These are phyloP conservation scores for Deuterostichococcus epilithicus DNA, from an alignment of 139 green algal species.

Conservation along the genomic window DNA sequence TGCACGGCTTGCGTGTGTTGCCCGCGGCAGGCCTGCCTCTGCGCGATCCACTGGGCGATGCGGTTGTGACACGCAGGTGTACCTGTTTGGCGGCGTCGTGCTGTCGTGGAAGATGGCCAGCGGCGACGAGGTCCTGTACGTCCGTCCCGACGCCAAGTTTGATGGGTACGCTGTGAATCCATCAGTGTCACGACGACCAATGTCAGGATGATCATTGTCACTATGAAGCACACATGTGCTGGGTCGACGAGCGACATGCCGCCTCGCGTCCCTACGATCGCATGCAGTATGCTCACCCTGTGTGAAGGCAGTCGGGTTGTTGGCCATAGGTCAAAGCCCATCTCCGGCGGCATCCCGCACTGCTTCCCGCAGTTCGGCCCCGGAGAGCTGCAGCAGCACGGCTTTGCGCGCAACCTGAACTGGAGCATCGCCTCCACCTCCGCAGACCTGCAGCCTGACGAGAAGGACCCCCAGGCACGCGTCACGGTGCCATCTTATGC, in stretches of 20 bases:
- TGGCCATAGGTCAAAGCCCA: conserved; percentile 77
- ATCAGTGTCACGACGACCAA: too few relatives aligned
- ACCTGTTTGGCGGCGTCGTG: conserved; percentile 84
- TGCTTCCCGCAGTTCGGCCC: conserved; percentile 91
- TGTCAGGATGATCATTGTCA: too few relatives aligned
- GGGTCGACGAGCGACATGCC: too few relatives aligned
- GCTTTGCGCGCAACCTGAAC: conserved; percentile 94
- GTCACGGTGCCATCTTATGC: neutral
- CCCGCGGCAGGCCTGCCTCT: neutral
- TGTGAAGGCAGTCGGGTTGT: too few relatives aligned
- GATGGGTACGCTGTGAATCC: conserved; percentile 28
- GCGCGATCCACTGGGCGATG: too few relatives aligned
- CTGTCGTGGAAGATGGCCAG: conserved; percentile 84
- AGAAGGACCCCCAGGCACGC: conserved; percentile 69
- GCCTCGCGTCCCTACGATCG: too few relatives aligned
- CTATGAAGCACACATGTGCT: too few relatives aligned
- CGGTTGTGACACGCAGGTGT: conserved; percentile 62
- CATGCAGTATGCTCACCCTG: too few relatives aligned
- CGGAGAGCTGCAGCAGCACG: conserved; percentile 90
- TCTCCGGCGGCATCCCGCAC: conserved; percentile 86
- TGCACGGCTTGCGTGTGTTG: too few relatives aligned
- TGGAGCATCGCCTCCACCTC: conserved; percentile 78
- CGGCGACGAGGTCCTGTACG: conserved; percentile 91
- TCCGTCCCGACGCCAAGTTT: conserved; percentile 93
- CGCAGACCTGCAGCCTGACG: conserved; percentile 88